Evolutionary conservation across 2,329 filamentous ascomycete species (phyloP).

Genomic region (Rutstroemia sp.): DNA sequence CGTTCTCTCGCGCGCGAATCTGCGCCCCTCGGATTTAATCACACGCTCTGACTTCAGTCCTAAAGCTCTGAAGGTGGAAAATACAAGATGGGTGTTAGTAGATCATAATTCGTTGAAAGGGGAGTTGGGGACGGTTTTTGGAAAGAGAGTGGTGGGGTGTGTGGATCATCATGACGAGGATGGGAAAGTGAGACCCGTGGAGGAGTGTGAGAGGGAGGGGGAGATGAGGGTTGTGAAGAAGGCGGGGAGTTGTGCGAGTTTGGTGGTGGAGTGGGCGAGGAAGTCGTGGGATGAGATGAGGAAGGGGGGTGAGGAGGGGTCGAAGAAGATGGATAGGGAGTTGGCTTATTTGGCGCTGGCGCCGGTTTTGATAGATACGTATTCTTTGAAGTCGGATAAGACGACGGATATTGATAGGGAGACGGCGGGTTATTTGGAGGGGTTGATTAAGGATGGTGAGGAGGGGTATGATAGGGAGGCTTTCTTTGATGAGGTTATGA

Average conservation of each 20-base stretch:
- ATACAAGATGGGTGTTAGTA: constrained; percentile 65
- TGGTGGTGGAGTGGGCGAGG: constrained; percentile 55
- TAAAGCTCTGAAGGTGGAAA: constrained; percentile 37
- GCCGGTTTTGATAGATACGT: constrained; percentile 67
- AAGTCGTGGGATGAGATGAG: constrained; percentile 50
- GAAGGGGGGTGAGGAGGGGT: constrained; percentile 29
- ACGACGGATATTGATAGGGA: constrained; percentile 53
- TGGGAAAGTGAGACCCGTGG: constrained; percentile 38
- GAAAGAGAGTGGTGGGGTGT: constrained; percentile 49
- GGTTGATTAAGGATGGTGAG: constrained; percentile 26
- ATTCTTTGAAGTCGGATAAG: constrained; percentile 56
- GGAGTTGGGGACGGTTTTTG: constrained; percentile 45
- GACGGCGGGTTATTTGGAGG: constrained; percentile 53
- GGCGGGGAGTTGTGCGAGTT: constrained; percentile 65
- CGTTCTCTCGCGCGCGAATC: constrained; percentile 52
- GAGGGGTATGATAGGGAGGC: constrained; percentile 41
- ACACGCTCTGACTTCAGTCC: constrained; percentile 52
- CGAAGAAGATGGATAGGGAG: constrained; percentile 39
- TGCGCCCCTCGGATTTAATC: constrained; percentile 54
- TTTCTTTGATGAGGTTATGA: constrained; percentile 53
- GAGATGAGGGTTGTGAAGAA: constrained; percentile 55
- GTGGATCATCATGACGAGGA: constrained; percentile 80
- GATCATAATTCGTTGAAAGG: constrained; percentile 74
- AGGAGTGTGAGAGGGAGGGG: constrained; percentile 35
- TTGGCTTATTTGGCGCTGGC: constrained; percentile 62